A percentile compares a stretch with the other conserved stretches of the same genome.
phyloP scores from a whole-genome alignment of 2,329 filamentous ascomycete species.

The Phaeosphaeria sp. region DNA sequence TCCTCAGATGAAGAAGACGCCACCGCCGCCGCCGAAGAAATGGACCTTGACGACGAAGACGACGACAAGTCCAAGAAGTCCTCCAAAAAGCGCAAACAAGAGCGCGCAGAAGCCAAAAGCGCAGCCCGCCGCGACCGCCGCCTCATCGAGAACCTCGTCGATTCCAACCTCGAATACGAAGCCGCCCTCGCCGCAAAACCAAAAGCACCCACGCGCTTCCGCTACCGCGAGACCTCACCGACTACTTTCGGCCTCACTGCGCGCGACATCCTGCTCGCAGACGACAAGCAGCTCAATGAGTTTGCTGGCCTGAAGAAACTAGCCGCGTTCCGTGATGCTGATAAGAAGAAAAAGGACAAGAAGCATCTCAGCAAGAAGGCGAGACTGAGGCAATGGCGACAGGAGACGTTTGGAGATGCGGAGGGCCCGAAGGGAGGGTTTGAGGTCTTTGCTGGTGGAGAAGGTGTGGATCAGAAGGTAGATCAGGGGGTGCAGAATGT shows the following conservation, averaged over 20 bases:
- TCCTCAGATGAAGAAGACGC: slow-evolving; percentile 53
- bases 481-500: slow-evolving; percentile 13
- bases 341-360: slow-evolving; percentile 88
- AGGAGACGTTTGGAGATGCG: slow-evolving; percentile 69
- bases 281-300: slow-evolving; percentile 84
- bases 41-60: slow-evolving; percentile 51
- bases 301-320: slow-evolving; percentile 96
- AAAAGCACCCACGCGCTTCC: slow-evolving; percentile 68
- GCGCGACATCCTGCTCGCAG: slow-evolving; percentile 88
- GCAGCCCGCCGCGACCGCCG: slow-evolving; percentile 80
- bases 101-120: slow-evolving; percentile 66
- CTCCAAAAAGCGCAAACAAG: slow-evolving; percentile 56
- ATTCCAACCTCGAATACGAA: slow-evolving; percentile 79
- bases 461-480: slow-evolving; percentile 5
- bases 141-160: slow-evolving; percentile 85
- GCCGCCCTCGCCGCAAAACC: slow-evolving; percentile 62
- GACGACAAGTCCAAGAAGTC: slow-evolving; percentile 49
- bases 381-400: slow-evolving; percentile 83
- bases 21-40: slow-evolving; percentile 56
- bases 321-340: slow-evolving; percentile 83
- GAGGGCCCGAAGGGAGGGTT: slow-evolving; percentile 58
- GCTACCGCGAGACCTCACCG: slow-evolving; percentile 93
- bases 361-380: slow-evolving; percentile 94
- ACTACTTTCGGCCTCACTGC: slow-evolving; percentile 88
- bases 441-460: slow-evolving; percentile 27